These are phyloP conservation scores for Parastagonospora nodorum DNA, from an alignment of 2,329 filamentous ascomycete species.

Conservation along the genomic window DNA sequence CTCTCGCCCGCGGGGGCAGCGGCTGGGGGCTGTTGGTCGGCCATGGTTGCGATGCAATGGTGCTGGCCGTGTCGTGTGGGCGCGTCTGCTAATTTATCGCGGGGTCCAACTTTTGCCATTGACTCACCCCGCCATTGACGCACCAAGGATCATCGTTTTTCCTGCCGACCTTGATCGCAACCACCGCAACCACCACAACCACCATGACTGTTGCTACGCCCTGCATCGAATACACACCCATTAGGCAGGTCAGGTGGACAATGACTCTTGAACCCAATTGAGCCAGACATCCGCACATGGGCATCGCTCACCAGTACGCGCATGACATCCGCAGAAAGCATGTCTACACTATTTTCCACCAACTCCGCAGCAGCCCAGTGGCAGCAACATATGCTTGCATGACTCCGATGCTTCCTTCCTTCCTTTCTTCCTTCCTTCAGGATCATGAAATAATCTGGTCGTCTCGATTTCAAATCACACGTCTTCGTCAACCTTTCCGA, in stretches of 20 bases:
- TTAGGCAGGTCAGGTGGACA: no score
- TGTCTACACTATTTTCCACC: no score
- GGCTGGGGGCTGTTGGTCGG: constrained; percentile 34
- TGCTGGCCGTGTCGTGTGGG: constrained; percentile 23
- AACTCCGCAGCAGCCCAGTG: no score
- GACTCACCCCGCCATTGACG: constrained; percentile 25
- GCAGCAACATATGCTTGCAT: no score
- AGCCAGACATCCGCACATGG: no score
- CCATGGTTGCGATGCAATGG: constrained; percentile 35
- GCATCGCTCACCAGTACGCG: no score
- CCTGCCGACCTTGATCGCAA: constrained; percentile 6
- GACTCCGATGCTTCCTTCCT: not conserved
- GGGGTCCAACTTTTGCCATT: constrained; percentile 19
- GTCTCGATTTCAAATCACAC: not conserved
- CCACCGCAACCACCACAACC: not conserved
- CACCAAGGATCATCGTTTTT: constrained; percentile 17
- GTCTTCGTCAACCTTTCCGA: not conserved
- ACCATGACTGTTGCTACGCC: not conserved
- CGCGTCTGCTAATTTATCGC: constrained; percentile 19
- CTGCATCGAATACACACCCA: no score
- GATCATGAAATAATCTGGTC: not conserved
- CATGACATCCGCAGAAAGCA: no score
- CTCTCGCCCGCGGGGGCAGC: constrained; percentile 34
- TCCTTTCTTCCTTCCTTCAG: not conserved
- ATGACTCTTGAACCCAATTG: no score